Evolutionary conservation across 306 rosid species (phyloP).

Genomic region (Quercus bicolor): DNA sequence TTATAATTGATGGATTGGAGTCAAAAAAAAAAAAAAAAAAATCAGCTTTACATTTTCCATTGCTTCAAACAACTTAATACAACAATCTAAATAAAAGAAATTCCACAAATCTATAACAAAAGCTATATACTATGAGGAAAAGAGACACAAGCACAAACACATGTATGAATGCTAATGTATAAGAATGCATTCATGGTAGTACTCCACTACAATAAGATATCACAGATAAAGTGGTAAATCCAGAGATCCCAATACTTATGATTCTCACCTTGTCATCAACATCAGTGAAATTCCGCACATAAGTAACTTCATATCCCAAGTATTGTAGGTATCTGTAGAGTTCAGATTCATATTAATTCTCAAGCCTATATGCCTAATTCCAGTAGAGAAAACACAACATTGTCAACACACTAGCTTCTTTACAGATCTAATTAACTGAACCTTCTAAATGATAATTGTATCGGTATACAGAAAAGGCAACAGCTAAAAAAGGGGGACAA

Average conservation of each 20-base stretch:
- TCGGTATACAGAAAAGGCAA: not conserved
- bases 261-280: constrained; percentile 93
- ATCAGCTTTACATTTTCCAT: not conserved
- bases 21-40: no score
- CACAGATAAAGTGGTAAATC: not conserved
- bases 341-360: constrained; percentile 8
- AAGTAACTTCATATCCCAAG: constrained; percentile 83
- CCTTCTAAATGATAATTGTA: not conserved
- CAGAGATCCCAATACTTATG: not conserved
- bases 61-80: not conserved
- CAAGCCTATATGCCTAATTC: not conserved
- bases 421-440: not conserved
- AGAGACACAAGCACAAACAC: not conserved
- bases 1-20: not conserved
- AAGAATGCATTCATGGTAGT: not conserved
- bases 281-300: constrained; percentile 93
- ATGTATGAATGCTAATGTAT: not conserved
- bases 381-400: not conserved
- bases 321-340: constrained; percentile 63
- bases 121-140: not conserved
- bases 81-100: not conserved
- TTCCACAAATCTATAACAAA: not conserved
- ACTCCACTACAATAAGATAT: not conserved
- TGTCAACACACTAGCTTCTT: no score
- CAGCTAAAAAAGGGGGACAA: not conserved